Conservation (phyloP, 352 stramenopile genomes). For the Phytophthora sansomeana region DNA sequence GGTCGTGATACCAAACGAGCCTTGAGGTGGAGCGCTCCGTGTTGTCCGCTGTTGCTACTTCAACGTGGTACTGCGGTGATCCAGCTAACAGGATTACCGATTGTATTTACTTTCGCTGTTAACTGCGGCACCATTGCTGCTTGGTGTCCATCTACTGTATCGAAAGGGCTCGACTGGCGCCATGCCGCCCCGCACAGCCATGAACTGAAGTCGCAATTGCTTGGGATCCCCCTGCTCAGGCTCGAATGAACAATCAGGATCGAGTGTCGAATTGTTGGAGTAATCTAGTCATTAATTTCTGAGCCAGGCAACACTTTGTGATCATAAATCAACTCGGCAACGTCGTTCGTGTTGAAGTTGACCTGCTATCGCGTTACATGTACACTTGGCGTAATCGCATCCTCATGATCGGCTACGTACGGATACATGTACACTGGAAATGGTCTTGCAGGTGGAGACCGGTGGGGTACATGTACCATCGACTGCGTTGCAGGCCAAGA, state of each 20-base stretch:
- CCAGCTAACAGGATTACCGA: background rate
- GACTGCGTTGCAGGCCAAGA: background rate
- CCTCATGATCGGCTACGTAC: background rate
- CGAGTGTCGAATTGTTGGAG: background rate
- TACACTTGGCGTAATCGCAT: slow-evolving; percentile 4
- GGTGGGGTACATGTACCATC: background rate
- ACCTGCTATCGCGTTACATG: background rate
- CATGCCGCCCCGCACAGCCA: background rate
- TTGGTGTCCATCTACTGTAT: background rate
- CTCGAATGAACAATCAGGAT: background rate
- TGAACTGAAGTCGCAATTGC: background rate
- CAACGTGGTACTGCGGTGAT: background rate
- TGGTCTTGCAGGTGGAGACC: background rate
- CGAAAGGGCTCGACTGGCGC: background rate
- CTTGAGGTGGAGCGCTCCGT: no score
- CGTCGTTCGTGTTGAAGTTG: background rate
- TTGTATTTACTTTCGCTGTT: background rate
- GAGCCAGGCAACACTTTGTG: background rate
- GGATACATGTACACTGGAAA: background rate
- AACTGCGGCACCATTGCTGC: background rate
- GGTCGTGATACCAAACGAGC: background rate
- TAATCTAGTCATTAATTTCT: slow-evolving; percentile 1
- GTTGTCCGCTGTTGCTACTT: background rate
- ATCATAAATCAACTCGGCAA: slow-evolving; percentile 1
- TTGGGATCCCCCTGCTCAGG: background rate